Conservation (phyloP, 495 filamentous ascomycete genomes). For the Penicillium silybi region DNA sequence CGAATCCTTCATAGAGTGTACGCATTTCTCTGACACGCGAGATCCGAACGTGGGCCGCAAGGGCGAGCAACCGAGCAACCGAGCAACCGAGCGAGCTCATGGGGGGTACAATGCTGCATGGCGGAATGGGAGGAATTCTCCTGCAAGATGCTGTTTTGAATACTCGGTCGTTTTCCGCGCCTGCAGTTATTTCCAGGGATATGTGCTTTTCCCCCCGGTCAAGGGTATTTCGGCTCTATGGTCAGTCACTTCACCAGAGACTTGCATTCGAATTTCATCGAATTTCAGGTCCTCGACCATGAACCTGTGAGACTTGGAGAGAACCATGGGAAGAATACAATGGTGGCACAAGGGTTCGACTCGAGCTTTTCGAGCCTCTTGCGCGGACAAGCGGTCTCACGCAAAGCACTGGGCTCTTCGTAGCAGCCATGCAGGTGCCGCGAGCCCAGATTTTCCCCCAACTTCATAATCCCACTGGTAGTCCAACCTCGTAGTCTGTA, state of each 20-base stretch:
- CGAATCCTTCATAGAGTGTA: neutral
- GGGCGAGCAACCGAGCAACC: no score
- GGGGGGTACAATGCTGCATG: constrained; percentile 2
- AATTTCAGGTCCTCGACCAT: neutral
- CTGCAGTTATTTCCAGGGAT: neutral
- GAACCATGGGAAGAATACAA: neutral
- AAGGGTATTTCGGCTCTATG: neutral
- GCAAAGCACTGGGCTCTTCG: constrained; percentile 10
- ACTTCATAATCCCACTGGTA: neutral
- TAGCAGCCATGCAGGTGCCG: constrained; percentile 16
- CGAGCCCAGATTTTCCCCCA: neutral
- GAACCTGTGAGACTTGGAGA: neutral
- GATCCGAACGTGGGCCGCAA: constrained; percentile 3
- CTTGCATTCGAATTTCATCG: neutral
- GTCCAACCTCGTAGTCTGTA: neutral
- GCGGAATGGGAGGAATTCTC: neutral
- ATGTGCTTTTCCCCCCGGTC: neutral
- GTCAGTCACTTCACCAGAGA: neutral
- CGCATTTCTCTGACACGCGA: neutral
- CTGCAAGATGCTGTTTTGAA: neutral
- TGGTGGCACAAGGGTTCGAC: neutral
- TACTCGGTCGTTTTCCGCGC: neutral
- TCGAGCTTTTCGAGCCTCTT: neutral
- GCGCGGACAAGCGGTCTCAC: constrained; percentile 6
- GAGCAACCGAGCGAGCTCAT: neutral